phyloP scores from a whole-genome alignment of 176 grass and related monocot species.

The Cocos nucifera region DNA sequence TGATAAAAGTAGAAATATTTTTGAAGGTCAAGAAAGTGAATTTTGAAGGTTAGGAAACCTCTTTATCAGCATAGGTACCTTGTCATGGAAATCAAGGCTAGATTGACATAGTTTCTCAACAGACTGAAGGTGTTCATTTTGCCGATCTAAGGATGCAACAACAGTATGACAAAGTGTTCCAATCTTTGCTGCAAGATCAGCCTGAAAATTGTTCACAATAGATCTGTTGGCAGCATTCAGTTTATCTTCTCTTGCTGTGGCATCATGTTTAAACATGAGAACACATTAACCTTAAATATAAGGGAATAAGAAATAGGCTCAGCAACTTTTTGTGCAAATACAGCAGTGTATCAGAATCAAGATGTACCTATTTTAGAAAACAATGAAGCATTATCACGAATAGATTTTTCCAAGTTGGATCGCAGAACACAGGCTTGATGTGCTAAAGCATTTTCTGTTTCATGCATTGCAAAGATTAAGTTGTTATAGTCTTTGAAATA shows the following conservation, averaged over 20 bases:
- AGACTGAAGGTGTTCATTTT: conserved; percentile 67
- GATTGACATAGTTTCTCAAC: conserved; percentile 73
- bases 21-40: background rate
- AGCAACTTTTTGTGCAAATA: too few species aligned
- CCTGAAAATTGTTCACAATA: conserved; percentile 68
- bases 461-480: background rate
- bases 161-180: conserved; percentile 67
- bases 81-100: conserved; percentile 82
- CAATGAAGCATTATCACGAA: conserved; percentile 63
- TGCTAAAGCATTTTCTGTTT: conserved; percentile 82
- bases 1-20: background rate
- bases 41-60: too few species aligned
- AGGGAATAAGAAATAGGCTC: too few species aligned
- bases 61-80: conserved; percentile 33
- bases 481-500: background rate
- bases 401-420: conserved; percentile 84
- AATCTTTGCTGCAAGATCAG: conserved; percentile 60
- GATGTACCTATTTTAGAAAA: conserved; percentile 79
- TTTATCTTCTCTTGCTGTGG: conserved; percentile 68
- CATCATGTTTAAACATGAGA: background rate
- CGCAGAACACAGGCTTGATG: conserved; percentile 85
- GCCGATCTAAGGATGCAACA: conserved; percentile 49
- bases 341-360: background rate
- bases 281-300: too few species aligned
- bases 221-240: conserved; percentile 64